A percentile compares a stretch with the other conserved stretches of the same genome.
phyloP scores from a whole-genome alignment of 257 asterid genomes.

The Capsicum chinense region DNA sequence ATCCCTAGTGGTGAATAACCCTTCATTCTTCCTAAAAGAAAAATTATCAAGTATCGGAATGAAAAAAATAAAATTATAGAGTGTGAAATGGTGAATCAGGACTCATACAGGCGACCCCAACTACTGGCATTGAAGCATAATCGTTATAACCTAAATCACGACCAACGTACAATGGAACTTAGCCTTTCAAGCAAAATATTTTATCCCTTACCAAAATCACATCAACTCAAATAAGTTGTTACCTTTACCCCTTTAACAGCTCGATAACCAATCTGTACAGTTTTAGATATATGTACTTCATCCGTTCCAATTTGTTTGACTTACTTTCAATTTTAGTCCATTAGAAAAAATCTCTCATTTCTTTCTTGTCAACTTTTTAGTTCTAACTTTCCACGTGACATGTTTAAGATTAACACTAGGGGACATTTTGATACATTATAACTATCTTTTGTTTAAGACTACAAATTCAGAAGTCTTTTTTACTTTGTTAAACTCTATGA shows the following conservation, averaged over 20 bases:
- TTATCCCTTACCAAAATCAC: background rate
- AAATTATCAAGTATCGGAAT: background rate
- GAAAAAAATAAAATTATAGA: too few species aligned
- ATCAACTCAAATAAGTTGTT: background rate
- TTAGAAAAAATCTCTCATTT: too few species aligned
- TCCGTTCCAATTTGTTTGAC: too few species aligned
- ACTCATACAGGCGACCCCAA: background rate
- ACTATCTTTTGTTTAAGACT: too few species aligned
- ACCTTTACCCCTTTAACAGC: background rate
- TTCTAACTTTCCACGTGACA: too few species aligned
- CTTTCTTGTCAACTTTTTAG: too few species aligned
- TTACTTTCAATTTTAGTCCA: too few species aligned
- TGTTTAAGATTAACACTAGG: too few species aligned
- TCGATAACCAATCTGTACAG: background rate
- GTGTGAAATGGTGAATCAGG: background rate
- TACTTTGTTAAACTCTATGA: too few species aligned
- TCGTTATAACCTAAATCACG: constrained; percentile 9
- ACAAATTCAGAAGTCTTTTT: too few species aligned
- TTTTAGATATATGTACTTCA: too few species aligned
- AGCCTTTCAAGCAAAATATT: background rate
- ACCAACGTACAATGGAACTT: background rate
- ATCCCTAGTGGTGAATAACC: background rate
- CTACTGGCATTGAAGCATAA: background rate
- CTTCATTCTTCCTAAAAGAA: background rate
- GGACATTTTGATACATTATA: too few species aligned